Evolutionary conservation across 208 protist genomes (phyloP).

Genomic region (Crithidia fasciculata): DNA sequence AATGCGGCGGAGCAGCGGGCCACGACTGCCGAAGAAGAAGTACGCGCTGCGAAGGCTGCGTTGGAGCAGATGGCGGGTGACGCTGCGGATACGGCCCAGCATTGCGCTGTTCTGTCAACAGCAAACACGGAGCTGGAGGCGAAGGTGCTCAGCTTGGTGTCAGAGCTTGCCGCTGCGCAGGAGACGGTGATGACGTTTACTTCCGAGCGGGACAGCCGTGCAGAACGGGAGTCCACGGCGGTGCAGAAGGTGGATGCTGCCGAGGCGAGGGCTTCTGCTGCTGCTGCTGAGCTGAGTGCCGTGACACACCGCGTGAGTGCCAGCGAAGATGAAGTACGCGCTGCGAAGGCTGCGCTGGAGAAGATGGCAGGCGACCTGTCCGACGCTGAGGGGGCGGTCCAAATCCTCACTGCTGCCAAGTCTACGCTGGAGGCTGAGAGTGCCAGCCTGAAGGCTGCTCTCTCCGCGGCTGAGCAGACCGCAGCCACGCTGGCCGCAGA

Average conservation of each 20-base stretch:
- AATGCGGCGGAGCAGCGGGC: constrained; percentile 3
- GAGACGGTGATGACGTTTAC: neutral
- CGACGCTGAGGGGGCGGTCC: neutral
- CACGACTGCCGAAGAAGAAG: constrained; percentile 6
- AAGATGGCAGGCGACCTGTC: constrained; percentile 6
- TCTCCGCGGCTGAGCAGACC: neutral
- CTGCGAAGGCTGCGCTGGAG: neutral
- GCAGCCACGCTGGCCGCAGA: neutral
- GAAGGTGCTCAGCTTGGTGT: neutral
- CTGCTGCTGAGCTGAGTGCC: neutral
- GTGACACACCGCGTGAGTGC: neutral
- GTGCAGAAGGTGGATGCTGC: neutral
- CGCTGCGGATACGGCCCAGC: neutral
- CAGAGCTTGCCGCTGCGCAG: neutral
- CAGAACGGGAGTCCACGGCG: neutral
- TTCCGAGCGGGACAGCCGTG: neutral
- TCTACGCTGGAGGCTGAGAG: neutral
- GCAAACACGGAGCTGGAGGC: neutral
- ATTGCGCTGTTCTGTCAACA: neutral
- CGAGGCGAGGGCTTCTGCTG: neutral
- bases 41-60: constrained; percentile 1
- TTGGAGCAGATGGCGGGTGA: constrained; percentile 2
- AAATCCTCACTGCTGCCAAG: neutral
- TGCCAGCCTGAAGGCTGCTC: neutral
- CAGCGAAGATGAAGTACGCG: neutral